phyloP scores from a whole-genome alignment of 768 basidiomycete species.

The Boletus rubroflammeus region DNA sequence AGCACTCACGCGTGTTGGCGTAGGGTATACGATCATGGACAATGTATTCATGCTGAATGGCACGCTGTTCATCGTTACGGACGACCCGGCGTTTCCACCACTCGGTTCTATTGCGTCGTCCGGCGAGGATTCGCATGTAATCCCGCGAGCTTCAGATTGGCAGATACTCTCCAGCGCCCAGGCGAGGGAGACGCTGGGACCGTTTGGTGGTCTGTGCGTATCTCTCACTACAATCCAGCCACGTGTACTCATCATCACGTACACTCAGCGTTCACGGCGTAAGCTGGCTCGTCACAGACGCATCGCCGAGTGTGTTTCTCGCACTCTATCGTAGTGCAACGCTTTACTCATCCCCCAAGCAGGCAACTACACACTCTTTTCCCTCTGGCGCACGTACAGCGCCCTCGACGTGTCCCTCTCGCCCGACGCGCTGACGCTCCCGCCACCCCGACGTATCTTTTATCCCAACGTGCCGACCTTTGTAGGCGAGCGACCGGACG shows the following conservation, averaged over 20 bases:
- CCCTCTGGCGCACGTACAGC: constrained; percentile 75
- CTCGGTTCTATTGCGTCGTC: constrained; percentile 48
- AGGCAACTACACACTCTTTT: constrained; percentile 70
- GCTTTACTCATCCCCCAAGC: constrained; percentile 1
- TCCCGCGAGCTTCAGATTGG: constrained; percentile 55
- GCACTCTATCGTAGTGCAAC: background rate
- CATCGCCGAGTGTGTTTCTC: constrained; percentile 44
- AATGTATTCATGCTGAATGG: constrained; percentile 74
- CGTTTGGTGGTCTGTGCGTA: constrained; percentile 50
- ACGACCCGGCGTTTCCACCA: constrained; percentile 60
- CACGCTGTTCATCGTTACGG: constrained; percentile 70
- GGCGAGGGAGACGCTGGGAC: constrained; percentile 47
- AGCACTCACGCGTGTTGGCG: constrained; percentile 1
- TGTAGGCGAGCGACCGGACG: constrained; percentile 38
- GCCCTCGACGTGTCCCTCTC: constrained; percentile 50
- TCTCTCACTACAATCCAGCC: constrained; percentile 7
- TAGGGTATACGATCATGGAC: constrained; percentile 83
- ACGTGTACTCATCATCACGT: background rate
- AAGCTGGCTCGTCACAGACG: constrained; percentile 62
- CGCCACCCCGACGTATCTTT: constrained; percentile 69
- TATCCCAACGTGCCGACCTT: constrained; percentile 68
- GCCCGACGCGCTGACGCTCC: constrained; percentile 48
- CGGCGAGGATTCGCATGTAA: constrained; percentile 30
- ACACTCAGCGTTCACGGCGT: constrained; percentile 57
- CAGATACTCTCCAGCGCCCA: constrained; percentile 49